Evolutionary conservation across 129 eudicot species (phyloP).

Genomic region (Calendula officinalis): DNA sequence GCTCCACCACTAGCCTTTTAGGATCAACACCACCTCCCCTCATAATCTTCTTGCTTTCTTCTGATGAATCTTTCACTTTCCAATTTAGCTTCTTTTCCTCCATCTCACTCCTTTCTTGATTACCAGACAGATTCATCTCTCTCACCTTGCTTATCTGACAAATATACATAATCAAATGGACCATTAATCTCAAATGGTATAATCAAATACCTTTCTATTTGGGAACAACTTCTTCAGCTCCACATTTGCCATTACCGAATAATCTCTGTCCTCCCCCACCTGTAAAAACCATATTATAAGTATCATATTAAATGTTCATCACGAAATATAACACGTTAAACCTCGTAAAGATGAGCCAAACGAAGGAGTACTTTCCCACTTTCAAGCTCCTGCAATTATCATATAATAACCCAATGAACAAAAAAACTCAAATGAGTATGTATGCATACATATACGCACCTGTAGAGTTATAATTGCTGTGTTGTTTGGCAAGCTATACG

Average conservation of each 20-base stretch:
- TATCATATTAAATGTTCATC: slow-evolving; percentile 5
- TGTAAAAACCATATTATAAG: slow-evolving; percentile 21
- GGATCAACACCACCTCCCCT: slow-evolving; percentile 83
- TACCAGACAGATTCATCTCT: slow-evolving; percentile 83
- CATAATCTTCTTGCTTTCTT: slow-evolving; percentile 13
- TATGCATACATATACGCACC: too few relatives aligned
- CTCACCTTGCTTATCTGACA: slow-evolving; percentile 72
- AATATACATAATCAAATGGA: not conserved
- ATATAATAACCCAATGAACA: slow-evolving; percentile 7
- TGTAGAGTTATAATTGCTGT: slow-evolving; percentile 79
- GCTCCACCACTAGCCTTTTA: slow-evolving; percentile 64
- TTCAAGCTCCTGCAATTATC: slow-evolving; percentile 68
- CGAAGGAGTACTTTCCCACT: slow-evolving; percentile 83
- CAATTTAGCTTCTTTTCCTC: slow-evolving; percentile 75
- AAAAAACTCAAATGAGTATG: not conserved
- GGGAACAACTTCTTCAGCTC: slow-evolving; percentile 87
- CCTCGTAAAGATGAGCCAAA: slow-evolving; percentile 95
- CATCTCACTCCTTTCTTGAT: slow-evolving; percentile 89
- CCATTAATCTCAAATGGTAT: not conserved
- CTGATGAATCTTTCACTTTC: slow-evolving; percentile 51
- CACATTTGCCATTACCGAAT: slow-evolving; percentile 65
- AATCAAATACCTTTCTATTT: slow-evolving; percentile 49
- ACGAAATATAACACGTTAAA: slow-evolving; percentile 23
- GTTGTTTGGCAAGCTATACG: slow-evolving; percentile 83
- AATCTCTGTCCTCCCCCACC: slow-evolving; percentile 86